Evolutionary conservation across 768 basidiomycete genomes (phyloP), one percentile per base, ranked within the genome.

Genomic region (Bullera alba): DNA sequence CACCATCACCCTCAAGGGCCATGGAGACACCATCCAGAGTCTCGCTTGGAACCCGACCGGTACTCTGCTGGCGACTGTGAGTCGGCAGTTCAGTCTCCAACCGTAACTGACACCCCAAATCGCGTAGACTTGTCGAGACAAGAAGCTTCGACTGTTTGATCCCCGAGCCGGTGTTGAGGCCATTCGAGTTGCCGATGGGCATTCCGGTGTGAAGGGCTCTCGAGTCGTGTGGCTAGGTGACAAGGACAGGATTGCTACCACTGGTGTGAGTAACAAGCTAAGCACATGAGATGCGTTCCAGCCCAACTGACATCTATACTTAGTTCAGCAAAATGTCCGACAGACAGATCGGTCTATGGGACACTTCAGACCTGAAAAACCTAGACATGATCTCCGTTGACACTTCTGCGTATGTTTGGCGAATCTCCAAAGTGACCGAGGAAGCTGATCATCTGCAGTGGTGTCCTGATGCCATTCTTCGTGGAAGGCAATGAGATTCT

Each of bases 401-500:
- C 72, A 89, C 92, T 71, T 84, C 84, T 32, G 83, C 91, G 45
- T 71, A 35, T 50, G 69, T 26, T 29, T 29, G 14, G 4, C 22
- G 2, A n/a, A n/a, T 12, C 26, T 17, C 25, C 19, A 22, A 17
- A 28, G 35, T 27, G 25, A 26, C 17, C 22, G n/a, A 3, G 2
- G 25, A 5, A 1, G 57, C 63, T 65, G 30, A 65, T 44, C 0
- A 17, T 5, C 29, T n/a, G 25, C 34, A 71, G 69, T 14, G 93
- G 93, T 32, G 88, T 93, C 8, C 71, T 92, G 36, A 97, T 97
- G 91, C 93, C 93, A 2, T 95, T 95, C 82, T 97, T 88, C 83
- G 83, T 81, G 35, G 91, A 93, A 28, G 73, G 71, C 60, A 96
- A 93, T 71, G 85, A 87, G 59, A 85, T 95, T 47, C 75, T 91